Evolutionary conservation across 2,329 filamentous ascomycete species (phyloP), one percentile per base, ranked within the genome.

Genomic region (Lachnellula arida): DNA sequence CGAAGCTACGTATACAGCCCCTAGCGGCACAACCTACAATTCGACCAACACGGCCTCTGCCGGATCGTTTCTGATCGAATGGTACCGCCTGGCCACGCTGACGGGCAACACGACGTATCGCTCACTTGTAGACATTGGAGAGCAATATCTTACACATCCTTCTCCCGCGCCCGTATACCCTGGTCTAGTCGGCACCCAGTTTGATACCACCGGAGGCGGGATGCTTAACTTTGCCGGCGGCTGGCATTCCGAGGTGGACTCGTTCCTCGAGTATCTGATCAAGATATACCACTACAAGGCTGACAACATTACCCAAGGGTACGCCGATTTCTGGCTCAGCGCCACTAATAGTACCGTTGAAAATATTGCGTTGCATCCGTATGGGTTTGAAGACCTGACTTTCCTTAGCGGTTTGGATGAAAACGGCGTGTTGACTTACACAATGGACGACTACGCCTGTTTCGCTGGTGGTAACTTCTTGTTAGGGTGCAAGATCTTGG

Each of bases 281-380:
- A 95, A 95, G 75, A 91, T 91, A 86, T 92, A 84, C 66, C 70
- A 91, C 55, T 94, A 93, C 69, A 85, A 91, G 66, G 77, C 81
- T 0, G 62, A 69, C 6, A 78, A 81, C 1, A 42, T 40, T 25
- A 51, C 42, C 44, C 23, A 35, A 14, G 46, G 48, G 9, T 94
- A 88, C 65, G 71, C 64, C 1, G 59, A 71, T 4, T 89, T 91
- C 73, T 59, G 57, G 57, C 17, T 54, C 25, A 82, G 78, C 62
- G 89, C 89, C 1, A 87, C 84, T 49, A 83, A 93, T 61, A 89
- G 85, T 11, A 86, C 84, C 11, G 91, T 92, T 49, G 68, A 78
- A 59, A 77, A 89, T 63, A 78, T 94, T 5, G 76, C 81, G 14
- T 87, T 83, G 15, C 82, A 87, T 66, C 89, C 88, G 0, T 73